Percentiles rank a stretch among this genome's conserved stretches.
Evolutionary conservation across 2,329 filamentous ascomycete species (phyloP).

Genomic region (Colletotrichum sp.): DNA sequence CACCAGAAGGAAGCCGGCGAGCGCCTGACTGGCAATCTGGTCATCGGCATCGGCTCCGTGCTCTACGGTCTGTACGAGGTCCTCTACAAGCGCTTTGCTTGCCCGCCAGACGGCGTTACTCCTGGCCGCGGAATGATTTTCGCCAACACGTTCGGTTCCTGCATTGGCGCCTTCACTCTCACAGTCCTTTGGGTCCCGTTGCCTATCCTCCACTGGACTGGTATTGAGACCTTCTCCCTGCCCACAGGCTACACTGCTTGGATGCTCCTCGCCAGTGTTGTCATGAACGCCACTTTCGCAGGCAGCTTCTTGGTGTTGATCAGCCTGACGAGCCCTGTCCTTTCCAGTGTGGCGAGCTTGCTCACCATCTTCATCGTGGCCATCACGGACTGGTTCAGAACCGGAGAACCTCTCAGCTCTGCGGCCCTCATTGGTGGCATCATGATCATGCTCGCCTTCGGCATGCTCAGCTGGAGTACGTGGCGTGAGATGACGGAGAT

Average conservation of each 20-base stretch:
- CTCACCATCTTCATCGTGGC: constrained; percentile 98
- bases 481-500: constrained; percentile 94
- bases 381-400: constrained; percentile 86
- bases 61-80: constrained; percentile 98
- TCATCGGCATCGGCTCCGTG: constrained; percentile 90
- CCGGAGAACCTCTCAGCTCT: constrained; percentile 74
- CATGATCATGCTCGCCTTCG: constrained; percentile 87
- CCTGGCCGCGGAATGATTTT: constrained; percentile 94
- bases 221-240: constrained; percentile 82
- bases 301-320: constrained; percentile 94
- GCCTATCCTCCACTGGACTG: constrained; percentile 79
- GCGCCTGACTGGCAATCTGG: constrained; percentile 82
- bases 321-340: constrained; percentile 87
- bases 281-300: constrained; percentile 91
- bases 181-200: constrained; percentile 90
- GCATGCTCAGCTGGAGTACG: constrained; percentile 88
- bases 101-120: constrained; percentile 86
- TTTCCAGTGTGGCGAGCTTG: constrained; percentile 90
- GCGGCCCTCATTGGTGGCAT: constrained; percentile 83
- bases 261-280: constrained; percentile 79
- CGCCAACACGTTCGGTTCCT: constrained; percentile 87
- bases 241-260: constrained; percentile 79
- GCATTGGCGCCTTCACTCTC: constrained; percentile 88
- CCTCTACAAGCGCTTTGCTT: constrained; percentile 91
- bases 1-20: constrained; percentile 56